A percentile compares a stretch with the other conserved stretches of the same genome.
Evolutionary conservation across 768 basidiomycete genomes (phyloP).

Genomic region (Pleurotus pulmonarius): DNA sequence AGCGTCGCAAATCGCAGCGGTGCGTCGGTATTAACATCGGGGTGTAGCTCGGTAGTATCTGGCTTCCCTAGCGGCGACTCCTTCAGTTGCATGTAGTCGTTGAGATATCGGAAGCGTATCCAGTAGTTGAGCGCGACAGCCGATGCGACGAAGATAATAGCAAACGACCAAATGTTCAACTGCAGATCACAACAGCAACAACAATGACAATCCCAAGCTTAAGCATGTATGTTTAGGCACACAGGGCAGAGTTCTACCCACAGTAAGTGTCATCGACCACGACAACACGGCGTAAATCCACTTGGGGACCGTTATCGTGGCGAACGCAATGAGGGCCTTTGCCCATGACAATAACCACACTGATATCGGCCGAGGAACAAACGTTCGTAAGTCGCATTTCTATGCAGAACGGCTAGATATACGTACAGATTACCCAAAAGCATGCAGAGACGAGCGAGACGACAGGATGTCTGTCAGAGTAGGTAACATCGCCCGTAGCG

Average conservation of each 20-base stretch:
- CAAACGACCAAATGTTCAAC: constrained; percentile 92
- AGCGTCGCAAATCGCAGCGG: constrained; percentile 60
- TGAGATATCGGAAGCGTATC: constrained; percentile 79
- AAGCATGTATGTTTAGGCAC: constrained; percentile 6
- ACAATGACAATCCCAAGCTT: no score
- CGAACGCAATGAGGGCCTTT: constrained; percentile 69
- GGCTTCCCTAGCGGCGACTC: constrained; percentile 81
- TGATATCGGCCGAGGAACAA: constrained; percentile 21
- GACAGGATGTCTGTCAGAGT: constrained; percentile 58
- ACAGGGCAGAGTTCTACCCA: constrained; percentile 26
- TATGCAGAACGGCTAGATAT: neutral
- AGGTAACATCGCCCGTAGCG: constrained; percentile 28
- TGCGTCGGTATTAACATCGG: constrained; percentile 80
- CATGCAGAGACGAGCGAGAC: constrained; percentile 75
- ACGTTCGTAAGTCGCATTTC: constrained; percentile 2
- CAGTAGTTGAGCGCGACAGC: constrained; percentile 74
- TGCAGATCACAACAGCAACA: constrained; percentile 21
- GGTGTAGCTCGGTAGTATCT: constrained; percentile 84
- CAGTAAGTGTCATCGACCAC: constrained; percentile 87
- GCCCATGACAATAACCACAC: constrained; percentile 84
- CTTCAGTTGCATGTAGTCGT: constrained; percentile 70
- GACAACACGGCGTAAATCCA: constrained; percentile 76
- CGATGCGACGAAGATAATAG: constrained; percentile 67
- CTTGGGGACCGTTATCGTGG: constrained; percentile 79
- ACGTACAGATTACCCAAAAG: constrained; percentile 82